Evolutionary conservation across 106 monocot genomes (phyloP).

Genomic region (Platanthera zijinensis): DNA sequence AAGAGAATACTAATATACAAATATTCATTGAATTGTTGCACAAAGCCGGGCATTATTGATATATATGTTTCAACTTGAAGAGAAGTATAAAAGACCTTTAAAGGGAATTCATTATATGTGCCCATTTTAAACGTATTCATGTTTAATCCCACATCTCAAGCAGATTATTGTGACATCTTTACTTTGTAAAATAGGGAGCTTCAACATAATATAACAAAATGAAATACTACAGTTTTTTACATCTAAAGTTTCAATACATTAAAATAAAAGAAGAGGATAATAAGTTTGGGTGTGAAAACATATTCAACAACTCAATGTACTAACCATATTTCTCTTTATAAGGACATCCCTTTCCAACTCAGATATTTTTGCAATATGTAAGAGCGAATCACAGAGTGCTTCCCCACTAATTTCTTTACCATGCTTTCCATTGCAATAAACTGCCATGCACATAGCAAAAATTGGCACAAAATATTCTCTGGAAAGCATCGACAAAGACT

Average conservation of each 20-base stretch:
- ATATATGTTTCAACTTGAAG: too few species aligned
- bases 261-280: neutral
- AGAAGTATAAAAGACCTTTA: too few species aligned
- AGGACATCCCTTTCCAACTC: constrained; percentile 78
- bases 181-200: too few species aligned
- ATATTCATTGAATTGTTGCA: too few species aligned
- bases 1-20: too few species aligned
- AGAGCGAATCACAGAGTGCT: constrained; percentile 40
- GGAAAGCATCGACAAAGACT: constrained; percentile 50
- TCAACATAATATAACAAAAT: too few species aligned
- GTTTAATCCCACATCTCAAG: too few species aligned
- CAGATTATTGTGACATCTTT: too few species aligned
- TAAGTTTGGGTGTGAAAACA: neutral
- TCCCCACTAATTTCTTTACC: constrained; percentile 35
- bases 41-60: too few species aligned
- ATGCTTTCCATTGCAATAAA: constrained; percentile 38
- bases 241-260: neutral
- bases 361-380: constrained; percentile 70
- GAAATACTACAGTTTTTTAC: too few species aligned
- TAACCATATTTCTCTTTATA: constrained; percentile 82
- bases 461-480: constrained; percentile 75
- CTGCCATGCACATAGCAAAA: constrained; percentile 60
- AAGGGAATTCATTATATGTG: too few species aligned
- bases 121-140: too few species aligned
- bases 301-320: neutral